phyloP scores from a whole-genome alignment of 768 basidiomycete genomes.

The Kondoa subrosea region DNA sequence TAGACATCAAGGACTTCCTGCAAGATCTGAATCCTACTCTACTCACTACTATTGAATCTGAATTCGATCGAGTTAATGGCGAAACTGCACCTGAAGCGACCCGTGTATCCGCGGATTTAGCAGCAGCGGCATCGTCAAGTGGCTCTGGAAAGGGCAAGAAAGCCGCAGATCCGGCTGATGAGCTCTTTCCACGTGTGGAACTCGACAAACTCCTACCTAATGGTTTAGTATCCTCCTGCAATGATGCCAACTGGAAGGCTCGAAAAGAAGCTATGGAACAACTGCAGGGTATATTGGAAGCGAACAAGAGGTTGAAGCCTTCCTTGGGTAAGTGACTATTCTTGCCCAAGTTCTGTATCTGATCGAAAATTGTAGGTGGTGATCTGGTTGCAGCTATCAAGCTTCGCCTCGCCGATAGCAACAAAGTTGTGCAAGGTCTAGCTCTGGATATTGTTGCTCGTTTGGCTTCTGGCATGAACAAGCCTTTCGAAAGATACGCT shows the following conservation, averaged over 20 bases:
- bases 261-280: slow-evolving; percentile 87
- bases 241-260: slow-evolving; percentile 89
- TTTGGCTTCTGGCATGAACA: slow-evolving; percentile 86
- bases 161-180: slow-evolving; percentile 60
- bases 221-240: slow-evolving; percentile 60
- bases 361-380: slow-evolving; percentile 38
- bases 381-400: slow-evolving; percentile 83
- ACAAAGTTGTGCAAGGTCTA: slow-evolving; percentile 78
- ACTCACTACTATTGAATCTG: slow-evolving; percentile 67
- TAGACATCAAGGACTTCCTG: slow-evolving; percentile 60
- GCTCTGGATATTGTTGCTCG: slow-evolving; percentile 79
- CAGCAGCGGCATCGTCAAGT: slow-evolving; percentile 35
- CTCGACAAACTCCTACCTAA: slow-evolving; percentile 71
- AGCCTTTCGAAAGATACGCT: slow-evolving; percentile 76
- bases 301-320: slow-evolving; percentile 80
- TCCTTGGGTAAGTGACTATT: slow-evolving; percentile 51
- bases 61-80: slow-evolving; percentile 84
- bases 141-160: slow-evolving; percentile 34
- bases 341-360: not conserved
- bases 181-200: slow-evolving; percentile 87
- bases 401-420: slow-evolving; percentile 71
- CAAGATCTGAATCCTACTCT: slow-evolving; percentile 90
- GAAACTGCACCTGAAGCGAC: slow-evolving; percentile 58
- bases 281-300: slow-evolving; percentile 63
- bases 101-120: slow-evolving; percentile 59